Conservation (phyloP, 192 early-diverging fungal genomes). For the Fimicolochytrium jonesii region DNA sequence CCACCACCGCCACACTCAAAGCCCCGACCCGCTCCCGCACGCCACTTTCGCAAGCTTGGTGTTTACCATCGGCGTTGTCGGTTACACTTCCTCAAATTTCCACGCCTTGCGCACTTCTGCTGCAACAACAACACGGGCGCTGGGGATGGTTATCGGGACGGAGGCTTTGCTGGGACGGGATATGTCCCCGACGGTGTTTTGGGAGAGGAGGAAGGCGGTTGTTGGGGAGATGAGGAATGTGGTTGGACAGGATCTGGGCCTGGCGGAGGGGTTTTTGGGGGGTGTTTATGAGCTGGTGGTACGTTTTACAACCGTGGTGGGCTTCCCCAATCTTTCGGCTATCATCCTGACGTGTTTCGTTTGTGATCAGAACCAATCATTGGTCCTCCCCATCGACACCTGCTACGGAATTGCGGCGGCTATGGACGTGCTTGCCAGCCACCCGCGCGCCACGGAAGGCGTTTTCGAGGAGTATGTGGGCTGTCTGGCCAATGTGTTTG, state of each 20-base stretch:
- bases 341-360: neutral
- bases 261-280: neutral
- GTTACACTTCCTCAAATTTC: neutral
- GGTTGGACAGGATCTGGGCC: neutral
- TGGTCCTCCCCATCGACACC: constrained; percentile 8
- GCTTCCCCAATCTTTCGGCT: neutral
- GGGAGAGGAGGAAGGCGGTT: neutral
- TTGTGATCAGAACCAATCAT: neutral
- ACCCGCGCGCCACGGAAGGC: neutral
- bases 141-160: neutral
- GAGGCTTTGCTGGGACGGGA: neutral
- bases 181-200: neutral
- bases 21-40: neutral
- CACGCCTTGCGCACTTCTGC: neutral
- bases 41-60: constrained; percentile 14
- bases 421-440: neutral
- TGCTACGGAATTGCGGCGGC: constrained; percentile 15
- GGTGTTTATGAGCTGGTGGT: neutral
- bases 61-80: constrained; percentile 24
- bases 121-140: neutral
- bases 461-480: neutral
- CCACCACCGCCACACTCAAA: constrained; percentile 5
- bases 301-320: neutral
- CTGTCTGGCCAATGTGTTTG: neutral
- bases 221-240: neutral